Evolutionary conservation across 2,329 filamentous ascomycete species (phyloP), one percentile per base, ranked within the genome.

Genomic region (Nigrospora osmanthi): DNA sequence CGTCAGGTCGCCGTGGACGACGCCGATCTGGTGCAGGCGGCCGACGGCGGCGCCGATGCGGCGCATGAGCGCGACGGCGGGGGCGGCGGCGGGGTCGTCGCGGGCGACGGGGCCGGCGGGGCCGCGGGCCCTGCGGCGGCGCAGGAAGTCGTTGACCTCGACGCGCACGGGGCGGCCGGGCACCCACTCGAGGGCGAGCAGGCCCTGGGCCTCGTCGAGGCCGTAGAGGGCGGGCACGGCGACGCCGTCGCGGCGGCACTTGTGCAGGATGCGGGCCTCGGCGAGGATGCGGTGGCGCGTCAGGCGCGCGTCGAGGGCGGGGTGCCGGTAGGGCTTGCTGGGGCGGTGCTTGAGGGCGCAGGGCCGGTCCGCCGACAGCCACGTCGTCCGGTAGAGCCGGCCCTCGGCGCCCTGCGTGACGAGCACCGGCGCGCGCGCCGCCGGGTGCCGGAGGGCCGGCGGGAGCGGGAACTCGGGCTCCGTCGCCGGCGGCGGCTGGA

Each of bases 391-490:
- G 79, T 94, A 97, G 60, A 98, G 80, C 52, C 91, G 88, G 48
- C 88, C 90, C 78, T 98, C 93, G 61, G 93, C 93, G 68, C 93
- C 93, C 75, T 97, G 93, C 46, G 88, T 84, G 55, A 97, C 80
- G 58, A 95, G 85, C 40, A 62, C 65, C 51, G 88, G 81, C 40
- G 78, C 15, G 12, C 17, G 36, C 4, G 36, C 66, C 54, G 72
- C 64, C 61, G 78, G 76, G 69, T 80, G 70, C 47, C 73, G 72
- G 65, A 89, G 84, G 54, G 84, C 76, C 32, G 72, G 65, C 34
- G 84, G 84, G 50, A 87, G 81, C 53, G 73, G 67, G 55, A 73
- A 72, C 44, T 56, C 47, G 40, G 57, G 58, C 35, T 54, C 42
- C 31, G 42, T 37, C 39, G 47, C 49, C 31, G 41, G 47, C 19